phyloP scores from a whole-genome alignment of 2,329 filamentous ascomycete species.

The Ophiostoma montium region DNA sequence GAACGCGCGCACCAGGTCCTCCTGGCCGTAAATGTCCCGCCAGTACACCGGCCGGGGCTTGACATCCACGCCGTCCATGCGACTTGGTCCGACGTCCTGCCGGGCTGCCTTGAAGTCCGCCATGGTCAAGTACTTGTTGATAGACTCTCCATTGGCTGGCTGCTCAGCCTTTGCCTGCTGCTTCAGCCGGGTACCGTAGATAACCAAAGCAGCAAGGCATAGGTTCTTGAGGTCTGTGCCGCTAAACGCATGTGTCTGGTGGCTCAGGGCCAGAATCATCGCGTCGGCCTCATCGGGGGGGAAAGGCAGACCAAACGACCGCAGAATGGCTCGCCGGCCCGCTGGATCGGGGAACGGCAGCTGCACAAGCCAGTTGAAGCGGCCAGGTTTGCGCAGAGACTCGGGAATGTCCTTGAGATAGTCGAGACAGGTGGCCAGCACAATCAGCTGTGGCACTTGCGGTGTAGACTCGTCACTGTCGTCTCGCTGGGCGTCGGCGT shows the following conservation, averaged over 20 bases:
- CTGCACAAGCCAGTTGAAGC: conserved; percentile 54
- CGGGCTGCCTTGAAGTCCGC: conserved; percentile 53
- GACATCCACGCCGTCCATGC: conserved; percentile 79
- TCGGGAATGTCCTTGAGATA: conserved; percentile 59
- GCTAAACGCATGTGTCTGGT: conserved; percentile 77
- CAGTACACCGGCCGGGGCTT: conserved; percentile 77
- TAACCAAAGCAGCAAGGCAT: not conserved
- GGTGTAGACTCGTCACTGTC: not conserved
- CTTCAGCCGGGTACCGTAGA: not conserved
- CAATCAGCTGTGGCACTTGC: conserved; percentile 42
- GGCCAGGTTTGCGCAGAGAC: conserved; percentile 48
- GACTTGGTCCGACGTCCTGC: conserved; percentile 58
- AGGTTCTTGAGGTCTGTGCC: conserved; percentile 42
- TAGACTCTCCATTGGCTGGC: not conserved
- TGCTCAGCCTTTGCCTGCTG: not conserved
- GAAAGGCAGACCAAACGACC: conserved; percentile 37
- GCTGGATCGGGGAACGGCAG: conserved; percentile 61
- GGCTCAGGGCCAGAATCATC: conserved; percentile 46
- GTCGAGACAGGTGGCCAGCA: conserved; percentile 60
- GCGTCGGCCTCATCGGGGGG: conserved; percentile 33
- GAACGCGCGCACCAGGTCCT: conserved; percentile 53
- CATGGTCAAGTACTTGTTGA: conserved; percentile 18
- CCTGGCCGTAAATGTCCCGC: conserved; percentile 78
- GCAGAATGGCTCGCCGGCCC: conserved; percentile 61
- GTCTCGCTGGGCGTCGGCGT: not conserved